Percentiles rank a stretch among this genome's conserved stretches.
Conservation (phyloP, 2,329 filamentous ascomycete genomes). For the Colletotrichum tofieldiae region DNA sequence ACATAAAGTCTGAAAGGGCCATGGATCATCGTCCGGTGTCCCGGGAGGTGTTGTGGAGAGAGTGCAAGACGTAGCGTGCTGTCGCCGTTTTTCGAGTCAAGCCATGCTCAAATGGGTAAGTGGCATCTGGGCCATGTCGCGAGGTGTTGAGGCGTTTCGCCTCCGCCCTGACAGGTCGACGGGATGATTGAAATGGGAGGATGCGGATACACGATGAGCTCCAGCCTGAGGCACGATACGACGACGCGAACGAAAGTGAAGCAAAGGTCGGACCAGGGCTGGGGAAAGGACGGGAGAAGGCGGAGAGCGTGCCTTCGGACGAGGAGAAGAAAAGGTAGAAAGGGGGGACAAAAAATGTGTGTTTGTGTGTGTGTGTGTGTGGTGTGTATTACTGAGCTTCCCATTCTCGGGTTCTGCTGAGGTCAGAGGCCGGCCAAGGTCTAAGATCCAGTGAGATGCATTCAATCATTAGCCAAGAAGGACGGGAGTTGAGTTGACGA, state of each 20-base stretch:
- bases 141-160: conserved; percentile 37
- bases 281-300: conserved; percentile 3
- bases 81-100: conserved; percentile 42
- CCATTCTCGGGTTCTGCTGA: conserved; percentile 10
- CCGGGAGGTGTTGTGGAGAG: conserved; percentile 29
- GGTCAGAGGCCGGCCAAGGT: conserved; percentile 7
- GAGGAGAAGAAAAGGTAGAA: conserved; percentile 14
- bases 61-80: conserved; percentile 28
- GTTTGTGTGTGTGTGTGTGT: conserved; percentile 5
- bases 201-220: neutral
- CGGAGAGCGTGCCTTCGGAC: conserved; percentile 20
- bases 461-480: conserved; percentile 2
- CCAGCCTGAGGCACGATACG: conserved; percentile 24
- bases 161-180: conserved; percentile 26
- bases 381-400: conserved; percentile 9
- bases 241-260: conserved; percentile 17
- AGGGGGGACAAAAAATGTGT: neutral
- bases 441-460: conserved; percentile 25
- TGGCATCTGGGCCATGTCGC: conserved; percentile 35
- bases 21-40: conserved; percentile 41
- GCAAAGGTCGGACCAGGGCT: conserved; percentile 13
- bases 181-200: conserved; percentile 2
- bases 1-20: conserved; percentile 34
- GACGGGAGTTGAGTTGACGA: conserved; percentile 3
- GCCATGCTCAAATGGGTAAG: conserved; percentile 34